Evolutionary conservation across 108 stramenopile genomes (phyloP).

Genomic region (Conticribra guillardii): DNA sequence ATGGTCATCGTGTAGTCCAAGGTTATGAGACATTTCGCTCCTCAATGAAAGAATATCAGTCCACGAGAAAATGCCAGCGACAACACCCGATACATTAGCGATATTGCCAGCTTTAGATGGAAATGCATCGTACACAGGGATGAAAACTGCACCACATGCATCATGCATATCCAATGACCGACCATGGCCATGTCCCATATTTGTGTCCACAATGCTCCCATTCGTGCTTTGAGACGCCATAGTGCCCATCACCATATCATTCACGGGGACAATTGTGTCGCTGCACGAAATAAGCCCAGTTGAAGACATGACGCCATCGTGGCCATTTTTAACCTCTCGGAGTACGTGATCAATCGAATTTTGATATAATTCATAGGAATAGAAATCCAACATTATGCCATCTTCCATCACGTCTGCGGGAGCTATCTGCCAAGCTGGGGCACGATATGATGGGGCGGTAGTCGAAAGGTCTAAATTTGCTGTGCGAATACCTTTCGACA

Average conservation of each 20-base stretch:
- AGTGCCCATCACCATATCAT: too few species aligned
- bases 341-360: slow-evolving; percentile 9
- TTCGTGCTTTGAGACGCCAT: too few species aligned
- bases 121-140: slow-evolving; percentile 1
- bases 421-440: slow-evolving; percentile 11
- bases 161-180: neutral
- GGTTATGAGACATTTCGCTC: neutral
- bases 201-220: too few species aligned
- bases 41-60: neutral
- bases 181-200: too few species aligned
- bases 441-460: neutral
- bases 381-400: slow-evolving; percentile 18
- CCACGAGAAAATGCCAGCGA: slow-evolving; percentile 13
- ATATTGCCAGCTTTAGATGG: neutral
- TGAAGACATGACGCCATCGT: neutral
- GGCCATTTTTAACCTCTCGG: neutral
- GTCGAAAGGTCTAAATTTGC: neutral
- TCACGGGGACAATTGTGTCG: neutral
- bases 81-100: slow-evolving; percentile 4
- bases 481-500: slow-evolving; percentile 10
- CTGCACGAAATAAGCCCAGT: slow-evolving; percentile 1
- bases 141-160: neutral
- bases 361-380: slow-evolving; percentile 5
- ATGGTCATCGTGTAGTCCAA: too few species aligned
- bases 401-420: neutral